Percentiles rank a stretch among this genome's conserved stretches.
Evolutionary conservation across 2,329 filamentous ascomycete genomes (phyloP).

Genomic region (Sarocladium oryzae): DNA sequence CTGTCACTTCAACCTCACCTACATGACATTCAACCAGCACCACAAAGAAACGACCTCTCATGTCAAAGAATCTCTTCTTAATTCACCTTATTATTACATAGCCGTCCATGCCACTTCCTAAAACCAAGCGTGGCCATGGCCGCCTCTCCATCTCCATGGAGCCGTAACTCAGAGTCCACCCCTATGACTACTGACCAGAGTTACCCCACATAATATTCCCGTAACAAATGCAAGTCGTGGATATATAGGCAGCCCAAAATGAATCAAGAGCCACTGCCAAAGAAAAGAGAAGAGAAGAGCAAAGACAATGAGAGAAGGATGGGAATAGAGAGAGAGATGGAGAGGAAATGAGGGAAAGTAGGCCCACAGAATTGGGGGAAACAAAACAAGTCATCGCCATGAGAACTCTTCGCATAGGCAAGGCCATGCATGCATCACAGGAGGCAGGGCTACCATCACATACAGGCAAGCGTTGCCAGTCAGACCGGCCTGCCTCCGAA

Average conservation of each 20-base stretch:
- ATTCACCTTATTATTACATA: conserved; percentile 2
- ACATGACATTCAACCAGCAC: too few relatives aligned
- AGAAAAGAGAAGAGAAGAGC: not conserved
- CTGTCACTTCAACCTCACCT: too few relatives aligned
- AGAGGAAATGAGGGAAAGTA: conserved; percentile 14
- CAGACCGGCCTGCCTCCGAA: not conserved
- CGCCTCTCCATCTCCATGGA: not conserved
- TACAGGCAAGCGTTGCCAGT: not conserved
- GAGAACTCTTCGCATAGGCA: too few relatives aligned
- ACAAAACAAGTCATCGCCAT: conserved; percentile 18
- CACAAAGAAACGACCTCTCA: too few relatives aligned
- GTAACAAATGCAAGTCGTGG: not conserved
- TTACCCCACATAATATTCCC: not conserved
- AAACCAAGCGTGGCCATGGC: not conserved
- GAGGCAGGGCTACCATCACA: not conserved
- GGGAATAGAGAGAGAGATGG: conserved; percentile 14
- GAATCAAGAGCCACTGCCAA: too few relatives aligned
- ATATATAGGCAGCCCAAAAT: too few relatives aligned
- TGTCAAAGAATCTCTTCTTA: too few relatives aligned
- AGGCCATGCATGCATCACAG: not conserved
- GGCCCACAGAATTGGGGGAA: conserved; percentile 18
- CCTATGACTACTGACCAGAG: not conserved
- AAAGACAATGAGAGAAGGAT: conserved; percentile 6
- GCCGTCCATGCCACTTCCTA: not conserved
- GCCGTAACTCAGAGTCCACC: not conserved